Conservation (phyloP, 495 filamentous ascomycete genomes). For the Penicillium nucicola region DNA sequence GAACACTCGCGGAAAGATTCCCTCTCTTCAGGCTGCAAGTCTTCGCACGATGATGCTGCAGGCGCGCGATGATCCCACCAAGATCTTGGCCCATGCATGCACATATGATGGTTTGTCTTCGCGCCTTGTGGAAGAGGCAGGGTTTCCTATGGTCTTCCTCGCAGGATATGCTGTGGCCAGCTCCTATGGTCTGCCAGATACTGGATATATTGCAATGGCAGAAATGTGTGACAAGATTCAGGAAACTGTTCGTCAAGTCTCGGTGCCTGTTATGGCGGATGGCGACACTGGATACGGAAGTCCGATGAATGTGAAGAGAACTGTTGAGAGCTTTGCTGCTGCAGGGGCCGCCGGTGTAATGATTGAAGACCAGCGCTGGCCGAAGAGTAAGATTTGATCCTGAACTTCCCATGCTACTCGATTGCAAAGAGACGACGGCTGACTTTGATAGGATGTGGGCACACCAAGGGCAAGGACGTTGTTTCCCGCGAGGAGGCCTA, state of each 20-base stretch:
- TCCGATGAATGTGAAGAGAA: conserved; percentile 40
- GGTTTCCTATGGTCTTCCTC: conserved; percentile 38
- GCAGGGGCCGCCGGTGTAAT: conserved; percentile 39
- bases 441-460: conserved; percentile 46
- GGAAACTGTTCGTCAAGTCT: conserved; percentile 32
- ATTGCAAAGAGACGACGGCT: too few species aligned
- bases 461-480: conserved; percentile 43
- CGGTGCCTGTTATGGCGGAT: conserved; percentile 38
- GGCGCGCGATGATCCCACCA: conserved; percentile 29
- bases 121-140: conserved; percentile 38
- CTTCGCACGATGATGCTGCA: conserved; percentile 39
- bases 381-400: conserved; percentile 29
- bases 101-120: conserved; percentile 40
- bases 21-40: conserved; percentile 29
- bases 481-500: conserved; percentile 41
- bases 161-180: conserved; percentile 33
- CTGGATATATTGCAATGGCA: conserved; percentile 42
- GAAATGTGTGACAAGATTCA: conserved; percentile 45
- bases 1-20: conserved; percentile 29
- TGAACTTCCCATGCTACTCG: too few species aligned
- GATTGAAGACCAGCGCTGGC: conserved; percentile 44
- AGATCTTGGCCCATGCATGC: conserved; percentile 36
- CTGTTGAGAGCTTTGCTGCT: conserved; percentile 36
- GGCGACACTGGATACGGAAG: conserved; percentile 42
- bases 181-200: conserved; percentile 37